Conservation (phyloP, 805 yeast genomes). For the Ogataea nitratoaversa region DNA sequence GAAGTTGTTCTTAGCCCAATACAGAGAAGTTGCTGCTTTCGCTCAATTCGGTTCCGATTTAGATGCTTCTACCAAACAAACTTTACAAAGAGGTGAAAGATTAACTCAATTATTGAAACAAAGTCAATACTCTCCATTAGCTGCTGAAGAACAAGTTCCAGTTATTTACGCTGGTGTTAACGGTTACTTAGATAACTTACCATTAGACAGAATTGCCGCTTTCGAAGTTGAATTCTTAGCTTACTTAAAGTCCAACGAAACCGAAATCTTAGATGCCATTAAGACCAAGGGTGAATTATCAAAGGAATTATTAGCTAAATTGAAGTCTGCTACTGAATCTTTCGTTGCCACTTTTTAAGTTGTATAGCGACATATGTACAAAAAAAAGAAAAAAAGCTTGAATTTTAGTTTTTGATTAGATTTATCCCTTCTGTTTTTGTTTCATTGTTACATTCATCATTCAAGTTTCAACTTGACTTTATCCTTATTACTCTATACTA, state of each 20-base stretch:
- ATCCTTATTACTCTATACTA: neutral
- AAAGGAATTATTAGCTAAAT: conserved; percentile 78
- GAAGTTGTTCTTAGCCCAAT: conserved; percentile 99
- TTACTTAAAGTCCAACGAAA: conserved; percentile 86
- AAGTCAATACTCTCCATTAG: conserved; percentile 93
- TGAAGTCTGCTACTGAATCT: conserved; percentile 88
- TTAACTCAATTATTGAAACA: conserved; percentile 98
- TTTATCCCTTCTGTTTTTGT: conserved; percentile 12
- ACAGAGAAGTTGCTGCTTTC: conserved; percentile 99
- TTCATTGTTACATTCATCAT: conserved; percentile 2
- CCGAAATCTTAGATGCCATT: conserved; percentile 78
- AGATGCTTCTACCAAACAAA: conserved; percentile 99
- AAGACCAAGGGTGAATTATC: conserved; percentile 87
- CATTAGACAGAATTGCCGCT: conserved; percentile 80
- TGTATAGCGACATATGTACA: neutral
- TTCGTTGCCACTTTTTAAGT: conserved; percentile 84
- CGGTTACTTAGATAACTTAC: conserved; percentile 92
- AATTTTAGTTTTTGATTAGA: conserved; percentile 2
- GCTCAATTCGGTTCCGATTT: conserved; percentile 99
- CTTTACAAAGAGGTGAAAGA: conserved; percentile 99
- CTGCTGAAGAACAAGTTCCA: conserved; percentile 99
- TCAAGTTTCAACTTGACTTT: neutral
- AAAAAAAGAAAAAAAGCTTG: conserved; percentile 1
- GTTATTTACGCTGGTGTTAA: conserved; percentile 99
- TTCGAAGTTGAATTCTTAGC: conserved; percentile 92